A percentile compares a stretch with the other conserved stretches of the same genome.
These are phyloP conservation scores for Phaeosphaeriaceae sp. DNA, from an alignment of 2,329 filamentous ascomycete species.

Conservation along the genomic window DNA sequence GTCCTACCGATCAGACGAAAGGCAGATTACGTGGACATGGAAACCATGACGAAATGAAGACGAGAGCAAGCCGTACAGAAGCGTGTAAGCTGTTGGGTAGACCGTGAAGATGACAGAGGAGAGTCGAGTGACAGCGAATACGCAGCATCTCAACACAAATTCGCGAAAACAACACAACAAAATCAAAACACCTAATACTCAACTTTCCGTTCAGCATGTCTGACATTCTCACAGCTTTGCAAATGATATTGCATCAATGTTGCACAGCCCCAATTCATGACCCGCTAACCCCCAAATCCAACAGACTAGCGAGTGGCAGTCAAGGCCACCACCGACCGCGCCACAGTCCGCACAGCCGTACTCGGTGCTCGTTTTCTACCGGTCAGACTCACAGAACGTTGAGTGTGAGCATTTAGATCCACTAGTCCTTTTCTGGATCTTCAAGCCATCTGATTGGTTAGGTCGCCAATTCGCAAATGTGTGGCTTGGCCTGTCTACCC, in stretches of 20 bases:
- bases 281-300: neutral
- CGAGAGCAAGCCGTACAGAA: neutral
- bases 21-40: neutral
- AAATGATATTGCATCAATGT: no score
- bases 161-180: neutral
- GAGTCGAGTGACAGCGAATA: no score
- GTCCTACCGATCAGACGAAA: neutral
- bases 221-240: no score
- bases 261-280: neutral
- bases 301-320: no score
- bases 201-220: neutral
- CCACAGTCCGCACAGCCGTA: neutral
- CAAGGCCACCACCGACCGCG: neutral
- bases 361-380: neutral
- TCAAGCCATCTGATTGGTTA: conserved; percentile 12
- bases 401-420: neutral
- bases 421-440: conserved; percentile 7
- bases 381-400: no score
- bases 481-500: neutral
- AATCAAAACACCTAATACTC: neutral
- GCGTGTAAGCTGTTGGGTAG: neutral
- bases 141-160: no score
- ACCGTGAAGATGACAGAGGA: neutral
- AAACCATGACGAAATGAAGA: neutral
- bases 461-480: conserved; percentile 10